Percentiles rank a stretch among this genome's conserved stretches.
phyloP scores from a whole-genome alignment of 1,284 basidiomycete species.

The Thelephora terrestris region DNA sequence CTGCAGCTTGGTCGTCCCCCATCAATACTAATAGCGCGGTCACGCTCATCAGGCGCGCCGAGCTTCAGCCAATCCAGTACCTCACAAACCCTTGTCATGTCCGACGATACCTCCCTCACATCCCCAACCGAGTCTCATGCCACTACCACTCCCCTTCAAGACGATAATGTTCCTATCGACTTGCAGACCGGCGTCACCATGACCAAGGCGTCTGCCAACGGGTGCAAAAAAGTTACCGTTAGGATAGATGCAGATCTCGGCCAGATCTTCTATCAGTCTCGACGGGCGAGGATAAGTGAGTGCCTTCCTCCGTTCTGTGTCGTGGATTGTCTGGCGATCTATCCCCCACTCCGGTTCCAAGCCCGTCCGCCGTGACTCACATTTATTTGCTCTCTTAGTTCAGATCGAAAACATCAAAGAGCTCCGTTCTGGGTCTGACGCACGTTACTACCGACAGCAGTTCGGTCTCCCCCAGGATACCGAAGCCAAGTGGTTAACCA shows the following conservation, averaged over 20 bases:
- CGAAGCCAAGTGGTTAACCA: constrained; percentile 67
- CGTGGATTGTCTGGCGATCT: constrained; percentile 3
- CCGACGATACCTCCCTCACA: neutral
- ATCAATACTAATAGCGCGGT: neutral
- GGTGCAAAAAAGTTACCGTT: constrained; percentile 69
- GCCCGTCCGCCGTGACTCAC: neutral
- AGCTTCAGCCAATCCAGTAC: constrained; percentile 17
- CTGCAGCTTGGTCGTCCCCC: too few species aligned
- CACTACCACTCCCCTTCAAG: neutral
- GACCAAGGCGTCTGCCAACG: constrained; percentile 85
- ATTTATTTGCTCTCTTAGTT: constrained; percentile 35
- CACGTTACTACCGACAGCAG: constrained; percentile 71
- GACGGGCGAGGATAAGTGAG: constrained; percentile 66
- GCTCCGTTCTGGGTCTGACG: constrained; percentile 70
- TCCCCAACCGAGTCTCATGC: neutral
- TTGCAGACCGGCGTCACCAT: constrained; percentile 61
- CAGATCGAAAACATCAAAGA: constrained; percentile 90
- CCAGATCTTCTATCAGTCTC: constrained; percentile 78
- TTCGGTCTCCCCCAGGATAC: constrained; percentile 55
- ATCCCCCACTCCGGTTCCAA: constrained; percentile 1
- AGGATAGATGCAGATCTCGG: constrained; percentile 72
- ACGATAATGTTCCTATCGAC: constrained; percentile 26
- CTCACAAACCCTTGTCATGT: constrained; percentile 5
- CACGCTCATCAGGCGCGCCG: constrained; percentile 12
- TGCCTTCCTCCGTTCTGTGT: constrained; percentile 12